phyloP scores from a whole-genome alignment of 257 asterid genomes.

The Leptodermis oblonga region DNA sequence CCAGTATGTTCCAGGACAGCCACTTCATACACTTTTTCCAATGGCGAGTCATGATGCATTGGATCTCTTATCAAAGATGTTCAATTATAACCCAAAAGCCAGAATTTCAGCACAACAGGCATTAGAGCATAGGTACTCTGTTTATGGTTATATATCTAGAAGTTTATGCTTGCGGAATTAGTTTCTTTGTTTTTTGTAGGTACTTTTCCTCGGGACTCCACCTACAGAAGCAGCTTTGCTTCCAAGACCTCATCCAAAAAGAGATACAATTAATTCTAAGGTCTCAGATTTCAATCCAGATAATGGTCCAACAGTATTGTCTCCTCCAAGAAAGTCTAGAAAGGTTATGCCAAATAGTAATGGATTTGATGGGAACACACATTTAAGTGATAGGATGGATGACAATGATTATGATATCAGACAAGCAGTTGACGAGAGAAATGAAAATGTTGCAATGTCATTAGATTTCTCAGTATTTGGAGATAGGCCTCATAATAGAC shows the following conservation, averaged over 20 bases:
- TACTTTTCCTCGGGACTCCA: slow-evolving; percentile 75
- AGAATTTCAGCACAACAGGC: slow-evolving; percentile 95
- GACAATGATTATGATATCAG: slow-evolving; percentile 55
- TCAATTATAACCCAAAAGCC: slow-evolving; percentile 76
- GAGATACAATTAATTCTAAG: slow-evolving; percentile 50
- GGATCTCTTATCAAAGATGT: slow-evolving; percentile 91
- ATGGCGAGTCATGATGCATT: slow-evolving; percentile 87
- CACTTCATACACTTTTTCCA: slow-evolving; percentile 71
- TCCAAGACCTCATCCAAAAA: slow-evolving; percentile 87
- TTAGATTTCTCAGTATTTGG: slow-evolving; percentile 89
- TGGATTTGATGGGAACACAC: slow-evolving; percentile 59
- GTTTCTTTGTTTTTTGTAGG: slow-evolving; percentile 36
- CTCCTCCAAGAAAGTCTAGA: slow-evolving; percentile 95
- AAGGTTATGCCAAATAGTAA: slow-evolving; percentile 90
- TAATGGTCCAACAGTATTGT: slow-evolving; percentile 79
- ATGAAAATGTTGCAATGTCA: slow-evolving; percentile 79
- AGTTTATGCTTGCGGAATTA: slow-evolving; percentile 14
- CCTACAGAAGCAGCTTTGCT: slow-evolving; percentile 91
- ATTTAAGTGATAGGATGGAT: slow-evolving; percentile 39
- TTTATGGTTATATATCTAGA: background rate
- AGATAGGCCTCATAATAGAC: slow-evolving; percentile 72
- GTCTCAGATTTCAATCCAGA: slow-evolving; percentile 53
- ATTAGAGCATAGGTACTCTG: slow-evolving; percentile 75
- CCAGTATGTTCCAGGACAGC: slow-evolving; percentile 34
- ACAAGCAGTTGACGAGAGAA: slow-evolving; percentile 61